These are phyloP conservation scores for Ajuga chamaepitys DNA, from an alignment of 257 asterid genomes.

Conservation along the genomic window DNA sequence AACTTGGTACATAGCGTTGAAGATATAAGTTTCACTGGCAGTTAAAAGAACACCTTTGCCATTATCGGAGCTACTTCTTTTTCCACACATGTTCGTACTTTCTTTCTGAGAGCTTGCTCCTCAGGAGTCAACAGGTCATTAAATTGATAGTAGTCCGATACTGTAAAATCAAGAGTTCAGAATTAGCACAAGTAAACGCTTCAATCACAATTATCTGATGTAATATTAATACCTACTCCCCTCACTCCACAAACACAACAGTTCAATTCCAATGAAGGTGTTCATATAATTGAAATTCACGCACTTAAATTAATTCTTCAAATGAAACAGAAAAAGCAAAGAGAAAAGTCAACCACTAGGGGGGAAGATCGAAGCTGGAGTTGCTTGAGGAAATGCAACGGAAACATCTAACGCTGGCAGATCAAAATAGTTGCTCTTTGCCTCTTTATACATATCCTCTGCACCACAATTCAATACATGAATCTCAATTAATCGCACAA, in stretches of 20 bases:
- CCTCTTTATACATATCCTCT: conserved; percentile 48
- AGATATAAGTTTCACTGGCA: not conserved
- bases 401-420: conserved; percentile 80
- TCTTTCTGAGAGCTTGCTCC: conserved; percentile 56
- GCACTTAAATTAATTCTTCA: not conserved
- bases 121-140: conserved; percentile 76
- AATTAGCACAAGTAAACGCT: conserved; percentile 1
- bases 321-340: not conserved
- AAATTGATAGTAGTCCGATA: conserved; percentile 80
- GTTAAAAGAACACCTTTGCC: conserved; percentile 53
- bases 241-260: too few relatives aligned
- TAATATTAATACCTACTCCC: too few relatives aligned
- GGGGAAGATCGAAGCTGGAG: conserved; percentile 88
- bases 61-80: conserved; percentile 92
- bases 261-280: too few relatives aligned
- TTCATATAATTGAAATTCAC: not conserved
- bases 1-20: not conserved
- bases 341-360: conserved; percentile 46
- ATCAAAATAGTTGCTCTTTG: conserved; percentile 59
- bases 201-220: not conserved
- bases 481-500: conserved; percentile 5
- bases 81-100: conserved; percentile 84
- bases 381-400: conserved; percentile 91
- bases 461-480: conserved; percentile 22
- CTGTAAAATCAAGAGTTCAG: conserved; percentile 34